Conservation (phyloP, 306 rosid genomes). For the Acacia confusa region DNA sequence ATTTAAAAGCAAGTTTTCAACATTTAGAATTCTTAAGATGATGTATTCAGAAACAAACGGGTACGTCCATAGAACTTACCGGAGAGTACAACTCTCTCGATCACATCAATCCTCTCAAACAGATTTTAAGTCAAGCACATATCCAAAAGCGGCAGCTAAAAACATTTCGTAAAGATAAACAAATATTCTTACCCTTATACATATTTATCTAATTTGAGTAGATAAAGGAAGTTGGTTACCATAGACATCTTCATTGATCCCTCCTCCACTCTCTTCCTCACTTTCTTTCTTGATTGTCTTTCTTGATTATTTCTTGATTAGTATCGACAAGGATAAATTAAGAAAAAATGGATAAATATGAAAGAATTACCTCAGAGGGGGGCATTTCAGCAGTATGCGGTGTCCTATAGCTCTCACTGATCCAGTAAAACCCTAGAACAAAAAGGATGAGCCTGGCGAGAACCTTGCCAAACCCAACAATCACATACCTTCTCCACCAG, state of each 20-base stretch:
- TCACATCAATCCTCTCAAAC: not conserved
- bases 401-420: conserved; percentile 36
- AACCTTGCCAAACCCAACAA: conserved; percentile 58
- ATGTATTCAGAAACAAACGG: not conserved
- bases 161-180: not conserved
- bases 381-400: not conserved
- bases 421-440: conserved; percentile 90
- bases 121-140: not conserved
- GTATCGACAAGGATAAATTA: no score
- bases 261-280: no score
- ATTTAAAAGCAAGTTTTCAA: not conserved
- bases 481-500: conserved; percentile 78
- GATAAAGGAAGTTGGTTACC: no score
- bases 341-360: no score
- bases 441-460: conserved; percentile 68
- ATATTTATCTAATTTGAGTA: no score
- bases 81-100: not conserved
- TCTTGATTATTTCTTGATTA: no score
- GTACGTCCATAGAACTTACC: not conserved
- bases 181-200: no score
- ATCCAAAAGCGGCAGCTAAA: not conserved
- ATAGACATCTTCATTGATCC: no score
- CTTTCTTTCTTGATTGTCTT: no score
- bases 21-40: not conserved
- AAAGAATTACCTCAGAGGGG: conserved; percentile 41